These are phyloP conservation scores for Didymella pomorum DNA, from an alignment of 2,329 filamentous ascomycete species.

Conservation along the genomic window DNA sequence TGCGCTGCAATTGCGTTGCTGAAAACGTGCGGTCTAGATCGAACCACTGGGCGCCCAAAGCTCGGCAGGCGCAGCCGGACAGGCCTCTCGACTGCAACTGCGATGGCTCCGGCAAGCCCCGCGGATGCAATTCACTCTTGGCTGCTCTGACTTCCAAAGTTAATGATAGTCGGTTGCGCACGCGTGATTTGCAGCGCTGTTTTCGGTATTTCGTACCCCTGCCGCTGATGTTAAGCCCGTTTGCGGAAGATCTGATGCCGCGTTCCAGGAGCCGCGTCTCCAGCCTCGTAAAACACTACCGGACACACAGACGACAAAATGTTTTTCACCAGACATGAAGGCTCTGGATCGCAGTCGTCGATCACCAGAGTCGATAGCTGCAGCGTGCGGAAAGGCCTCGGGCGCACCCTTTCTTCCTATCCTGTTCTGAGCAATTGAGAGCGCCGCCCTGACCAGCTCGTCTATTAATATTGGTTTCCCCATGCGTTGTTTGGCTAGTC, in stretches of 20 bases:
- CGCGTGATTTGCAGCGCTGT: constrained; percentile 10
- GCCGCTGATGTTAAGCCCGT: neutral
- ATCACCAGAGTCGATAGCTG: constrained; percentile 3
- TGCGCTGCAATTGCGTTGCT: constrained; percentile 2
- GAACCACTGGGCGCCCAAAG: constrained; percentile 8
- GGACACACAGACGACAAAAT: constrained; percentile 8
- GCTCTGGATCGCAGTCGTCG: neutral
- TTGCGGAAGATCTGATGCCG: constrained; percentile 9
- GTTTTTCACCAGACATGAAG: neutral
- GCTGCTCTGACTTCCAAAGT: neutral
- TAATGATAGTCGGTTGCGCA: neutral
- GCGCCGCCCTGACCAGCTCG: constrained; percentile 5
- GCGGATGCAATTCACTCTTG: neutral
- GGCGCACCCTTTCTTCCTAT: constrained; percentile 1
- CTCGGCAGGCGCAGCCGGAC: constrained; percentile 18
- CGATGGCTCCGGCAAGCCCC: constrained; percentile 17
- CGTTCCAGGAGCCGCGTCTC: constrained; percentile 9
- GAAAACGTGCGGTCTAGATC: constrained; percentile 16
- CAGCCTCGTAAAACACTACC: constrained; percentile 10
- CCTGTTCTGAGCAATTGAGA: constrained; percentile 1
- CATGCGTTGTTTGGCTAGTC: constrained; percentile 8
- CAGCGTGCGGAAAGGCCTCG: constrained; percentile 5
- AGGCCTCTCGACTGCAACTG: constrained; percentile 10
- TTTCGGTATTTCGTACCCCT: constrained; percentile 1
- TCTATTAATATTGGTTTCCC: constrained; percentile 17